Evolutionary conservation across 768 basidiomycete genomes (phyloP).

Genomic region (Coprinopsis sp.): DNA sequence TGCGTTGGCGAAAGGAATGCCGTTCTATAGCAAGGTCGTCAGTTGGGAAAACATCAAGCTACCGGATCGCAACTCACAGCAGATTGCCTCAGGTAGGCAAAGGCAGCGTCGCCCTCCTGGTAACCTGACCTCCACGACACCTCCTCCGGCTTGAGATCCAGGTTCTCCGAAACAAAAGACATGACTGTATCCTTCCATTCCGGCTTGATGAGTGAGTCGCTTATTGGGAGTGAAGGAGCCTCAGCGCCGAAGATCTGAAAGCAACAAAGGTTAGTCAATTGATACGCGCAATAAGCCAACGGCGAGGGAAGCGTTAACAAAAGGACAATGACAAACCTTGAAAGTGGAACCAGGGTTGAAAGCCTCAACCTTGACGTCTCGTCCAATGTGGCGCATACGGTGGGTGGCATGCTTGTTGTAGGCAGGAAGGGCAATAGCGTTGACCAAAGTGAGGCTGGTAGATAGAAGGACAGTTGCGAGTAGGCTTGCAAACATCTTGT

Average conservation of each 20-base stretch:
- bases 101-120: slow-evolving; percentile 12
- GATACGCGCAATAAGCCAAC: too few species aligned
- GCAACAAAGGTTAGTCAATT: too few species aligned
- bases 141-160: slow-evolving; percentile 17
- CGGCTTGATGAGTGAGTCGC: slow-evolving; percentile 14
- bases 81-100: slow-evolving; percentile 29
- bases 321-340: slow-evolving; percentile 12
- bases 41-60: neutral
- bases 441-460: slow-evolving; percentile 5
- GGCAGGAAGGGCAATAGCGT: slow-evolving; percentile 14
- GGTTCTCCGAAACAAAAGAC: slow-evolving; percentile 23
- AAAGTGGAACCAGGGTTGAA: slow-evolving; percentile 17
- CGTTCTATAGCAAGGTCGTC: slow-evolving; percentile 19
- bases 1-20: slow-evolving; percentile 33
- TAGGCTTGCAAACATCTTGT: slow-evolving; percentile 7
- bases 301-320: too few species aligned
- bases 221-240: slow-evolving; percentile 20
- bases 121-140: slow-evolving; percentile 21
- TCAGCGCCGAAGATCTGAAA: slow-evolving; percentile 23
- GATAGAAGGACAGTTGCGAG: slow-evolving; percentile 11
- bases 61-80: slow-evolving; percentile 16
- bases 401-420: slow-evolving; percentile 17
- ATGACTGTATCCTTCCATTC: slow-evolving; percentile 25
- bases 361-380: slow-evolving; percentile 15
- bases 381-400: slow-evolving; percentile 13